Evolutionary conservation across 1,139 yeast genomes (phyloP), one percentile per base, ranked within the genome.

Genomic region (Schizosaccharomyces versatilis): DNA sequence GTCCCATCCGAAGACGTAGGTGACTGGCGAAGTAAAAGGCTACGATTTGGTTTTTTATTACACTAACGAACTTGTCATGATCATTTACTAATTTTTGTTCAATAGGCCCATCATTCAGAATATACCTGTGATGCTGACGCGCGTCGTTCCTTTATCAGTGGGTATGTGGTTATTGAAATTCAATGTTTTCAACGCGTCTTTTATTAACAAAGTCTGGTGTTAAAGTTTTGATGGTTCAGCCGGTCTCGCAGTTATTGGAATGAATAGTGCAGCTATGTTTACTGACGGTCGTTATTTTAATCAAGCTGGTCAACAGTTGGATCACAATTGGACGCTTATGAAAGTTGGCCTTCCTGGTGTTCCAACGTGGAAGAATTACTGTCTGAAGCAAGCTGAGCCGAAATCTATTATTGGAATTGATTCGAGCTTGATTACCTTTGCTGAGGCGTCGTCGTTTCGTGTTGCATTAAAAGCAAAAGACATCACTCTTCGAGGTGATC

Each of bases 211-310:
- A 24, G 32, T 24, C 5, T 5, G 32, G 32, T 24, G 5, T 24
- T 24, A 24, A 24, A 94, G 94, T 0, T 90, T 90, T 69, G 82
- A 84, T 57, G 99, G 99, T 3, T 81, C 94, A 57, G 96, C 97
- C 1, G 99, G 98, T 55, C 74, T 86, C 47, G 98, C 97, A 2
- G 75, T 93, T 47, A 73, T 90, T 48, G 81, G 96, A n/a, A 55
- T 57, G 38, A 81, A 82, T 8, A 73, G 78, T 60, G 90, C 95
- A 39, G 82, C 82, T 3, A 73, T 93, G 61, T 80, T 94, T 9
- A 93, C 98, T 0, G 98, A 93, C 67, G 97, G 96, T 10, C 75
- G 98, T 61, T 93, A 93, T 69, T 93, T 86, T 66, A 76, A 79
- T 60, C 98, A 93, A 68, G 98, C 98, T 1, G 70, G 77, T 36